Conservation (phyloP, 352 stramenopile genomes). For the Globisporangium okanoganense region DNA sequence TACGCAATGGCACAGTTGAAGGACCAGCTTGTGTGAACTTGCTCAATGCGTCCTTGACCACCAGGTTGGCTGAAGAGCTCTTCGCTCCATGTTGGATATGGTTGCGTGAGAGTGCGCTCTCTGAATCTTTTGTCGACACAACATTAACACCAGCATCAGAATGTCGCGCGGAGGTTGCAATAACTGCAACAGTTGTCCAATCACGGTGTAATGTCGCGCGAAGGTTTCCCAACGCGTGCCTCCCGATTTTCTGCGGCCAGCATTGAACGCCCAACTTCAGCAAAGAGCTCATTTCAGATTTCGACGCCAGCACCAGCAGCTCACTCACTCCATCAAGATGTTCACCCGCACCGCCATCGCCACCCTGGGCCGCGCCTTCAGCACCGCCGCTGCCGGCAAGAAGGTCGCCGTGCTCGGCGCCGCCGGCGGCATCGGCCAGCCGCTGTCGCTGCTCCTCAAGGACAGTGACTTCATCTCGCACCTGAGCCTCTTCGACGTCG, state of each 20-base stretch:
- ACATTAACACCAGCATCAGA: not conserved
- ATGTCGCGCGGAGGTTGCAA: not conserved
- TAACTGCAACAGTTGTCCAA: not conserved
- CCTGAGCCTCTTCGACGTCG: conserved; percentile 98
- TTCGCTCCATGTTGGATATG: not conserved
- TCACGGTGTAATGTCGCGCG: not conserved
- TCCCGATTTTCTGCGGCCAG: conserved; percentile 12
- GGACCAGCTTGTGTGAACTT: too few relatives aligned
- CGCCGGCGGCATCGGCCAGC: conserved; percentile 97
- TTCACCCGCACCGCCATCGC: conserved; percentile 19
- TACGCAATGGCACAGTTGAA: too few relatives aligned
- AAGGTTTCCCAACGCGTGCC: conserved; percentile 4
- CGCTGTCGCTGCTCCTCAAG: conserved; percentile 98
- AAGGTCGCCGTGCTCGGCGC: conserved; percentile 90
- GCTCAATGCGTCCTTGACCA: too few relatives aligned
- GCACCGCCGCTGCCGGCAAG: conserved; percentile 53
- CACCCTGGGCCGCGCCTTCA: conserved; percentile 41
- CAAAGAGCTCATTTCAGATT: conserved; percentile 15
- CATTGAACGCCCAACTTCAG: conserved; percentile 1
- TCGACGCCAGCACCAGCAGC: conserved; percentile 7
- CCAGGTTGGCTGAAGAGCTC: too few relatives aligned
- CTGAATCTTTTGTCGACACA: conserved; percentile 10
- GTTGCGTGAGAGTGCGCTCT: too few relatives aligned
- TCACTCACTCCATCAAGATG: conserved; percentile 12
- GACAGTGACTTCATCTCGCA: conserved; percentile 94